Conservation (phyloP, 139 green algal species). For the Astrephomene gubernaculifera region DNA sequence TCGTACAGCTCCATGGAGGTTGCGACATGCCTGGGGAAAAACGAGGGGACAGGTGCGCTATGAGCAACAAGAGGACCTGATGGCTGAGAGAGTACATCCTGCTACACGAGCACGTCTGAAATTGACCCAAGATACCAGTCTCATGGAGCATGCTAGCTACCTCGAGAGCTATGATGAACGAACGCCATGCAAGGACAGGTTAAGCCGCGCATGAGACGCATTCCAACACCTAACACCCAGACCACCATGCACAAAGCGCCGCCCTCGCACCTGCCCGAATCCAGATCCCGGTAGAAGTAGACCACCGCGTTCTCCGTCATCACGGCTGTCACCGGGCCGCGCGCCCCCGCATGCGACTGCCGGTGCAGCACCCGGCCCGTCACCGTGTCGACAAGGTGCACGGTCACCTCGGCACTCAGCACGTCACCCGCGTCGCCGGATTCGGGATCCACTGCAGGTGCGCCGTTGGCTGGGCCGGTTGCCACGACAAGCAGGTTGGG, state of each 20-base stretch:
- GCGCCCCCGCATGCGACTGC: slow-evolving; percentile 71
- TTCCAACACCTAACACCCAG: too few relatives aligned
- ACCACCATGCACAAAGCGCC: too few relatives aligned
- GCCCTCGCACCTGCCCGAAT: slow-evolving; percentile 50
- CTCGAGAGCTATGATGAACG: too few relatives aligned
- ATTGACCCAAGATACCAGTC: too few relatives aligned
- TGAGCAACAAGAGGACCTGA: too few relatives aligned
- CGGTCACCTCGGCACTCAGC: slow-evolving; percentile 39
- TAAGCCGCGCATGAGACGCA: too few relatives aligned
- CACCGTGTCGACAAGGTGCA: slow-evolving; percentile 87
- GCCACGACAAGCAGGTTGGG: slow-evolving; percentile 92
- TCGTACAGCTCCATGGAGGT: slow-evolving; percentile 90
- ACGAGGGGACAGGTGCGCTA: too few relatives aligned
- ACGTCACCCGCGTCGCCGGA: neutral
- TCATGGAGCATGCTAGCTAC: too few relatives aligned
- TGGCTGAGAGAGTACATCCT: too few relatives aligned
- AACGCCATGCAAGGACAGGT: too few relatives aligned
- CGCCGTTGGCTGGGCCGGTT: slow-evolving; percentile 77
- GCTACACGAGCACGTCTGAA: too few relatives aligned
- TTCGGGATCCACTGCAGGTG: too few relatives aligned
- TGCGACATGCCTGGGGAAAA: slow-evolving; percentile 58
- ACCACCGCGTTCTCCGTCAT: slow-evolving; percentile 85
- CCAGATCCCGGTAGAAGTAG: slow-evolving; percentile 86
- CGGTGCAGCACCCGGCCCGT: slow-evolving; percentile 84
- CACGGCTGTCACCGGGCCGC: slow-evolving; percentile 80